phyloP scores from a whole-genome alignment of 2,329 filamentous ascomycete genomes.

The Nigrospora oryzae region DNA sequence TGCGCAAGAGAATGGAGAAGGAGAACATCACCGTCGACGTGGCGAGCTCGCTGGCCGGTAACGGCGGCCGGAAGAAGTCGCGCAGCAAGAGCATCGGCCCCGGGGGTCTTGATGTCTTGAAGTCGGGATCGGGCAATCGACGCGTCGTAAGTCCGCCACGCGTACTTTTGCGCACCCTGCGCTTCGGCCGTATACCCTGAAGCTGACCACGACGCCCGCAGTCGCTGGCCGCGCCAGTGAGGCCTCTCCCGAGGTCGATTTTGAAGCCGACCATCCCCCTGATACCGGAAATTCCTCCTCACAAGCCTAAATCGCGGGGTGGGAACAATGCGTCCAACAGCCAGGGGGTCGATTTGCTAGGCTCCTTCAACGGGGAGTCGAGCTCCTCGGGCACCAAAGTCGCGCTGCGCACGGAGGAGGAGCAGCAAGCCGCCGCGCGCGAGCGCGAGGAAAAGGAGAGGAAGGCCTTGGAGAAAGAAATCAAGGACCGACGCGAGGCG shows the following conservation, averaged over 20 bases:
- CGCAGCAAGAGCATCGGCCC: conserved; percentile 95
- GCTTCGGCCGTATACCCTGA: background rate
- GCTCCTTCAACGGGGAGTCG: conserved; percentile 31
- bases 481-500: conserved; percentile 70
- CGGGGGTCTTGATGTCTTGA: conserved; percentile 77
- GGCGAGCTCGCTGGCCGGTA: conserved; percentile 41
- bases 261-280: conserved; percentile 71
- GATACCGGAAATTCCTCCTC: conserved; percentile 57
- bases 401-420: conserved; percentile 59
- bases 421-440: conserved; percentile 60
- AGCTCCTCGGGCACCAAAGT: conserved; percentile 43
- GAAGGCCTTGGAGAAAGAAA: conserved; percentile 49
- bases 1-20: conserved; percentile 53
- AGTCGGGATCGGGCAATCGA: conserved; percentile 66
- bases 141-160: conserved; percentile 54
- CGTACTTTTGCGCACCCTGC: background rate
- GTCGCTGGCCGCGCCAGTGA: conserved; percentile 46
- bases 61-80: conserved; percentile 53
- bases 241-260: conserved; percentile 57
- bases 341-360: too few species aligned
- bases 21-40: conserved; percentile 71
- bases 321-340: conserved; percentile 4
- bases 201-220: conserved; percentile 14
- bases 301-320: conserved; percentile 53
- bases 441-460: conserved; percentile 62